These are phyloP conservation scores for Rhododendron simsii DNA, from an alignment of 148 eudicot species.

Conservation along the genomic window DNA sequence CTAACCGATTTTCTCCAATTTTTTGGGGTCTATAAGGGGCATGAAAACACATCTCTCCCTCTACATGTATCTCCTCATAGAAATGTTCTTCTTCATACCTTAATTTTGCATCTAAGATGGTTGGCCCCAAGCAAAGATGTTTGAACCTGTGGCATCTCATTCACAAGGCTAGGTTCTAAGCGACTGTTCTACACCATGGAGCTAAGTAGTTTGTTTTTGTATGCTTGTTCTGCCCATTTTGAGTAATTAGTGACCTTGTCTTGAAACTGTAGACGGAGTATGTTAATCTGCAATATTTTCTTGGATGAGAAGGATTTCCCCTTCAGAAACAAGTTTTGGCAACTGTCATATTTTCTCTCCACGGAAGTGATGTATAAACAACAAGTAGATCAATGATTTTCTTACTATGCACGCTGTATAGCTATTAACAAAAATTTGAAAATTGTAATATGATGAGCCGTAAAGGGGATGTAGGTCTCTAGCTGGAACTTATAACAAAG, in stretches of 20 bases:
- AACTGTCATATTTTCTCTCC: not conserved
- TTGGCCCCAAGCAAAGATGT: not conserved
- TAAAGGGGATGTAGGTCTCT: not conserved
- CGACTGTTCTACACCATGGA: not conserved
- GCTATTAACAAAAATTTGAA: not conserved
- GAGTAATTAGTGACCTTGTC: not conserved
- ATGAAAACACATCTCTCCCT: not conserved
- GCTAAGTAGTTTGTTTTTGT: not conserved
- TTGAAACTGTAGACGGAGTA: not conserved
- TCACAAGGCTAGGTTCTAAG: not conserved
- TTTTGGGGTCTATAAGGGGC: not conserved
- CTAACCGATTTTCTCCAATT: not conserved
- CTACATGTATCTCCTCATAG: not conserved
- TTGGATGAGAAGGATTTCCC: slow-evolving; percentile 5
- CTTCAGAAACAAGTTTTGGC: not conserved
- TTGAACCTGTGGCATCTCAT: not conserved
- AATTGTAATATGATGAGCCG: not conserved
- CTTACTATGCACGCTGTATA: not conserved
- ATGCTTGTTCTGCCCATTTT: not conserved
- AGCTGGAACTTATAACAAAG: not conserved
- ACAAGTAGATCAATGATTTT: not conserved
- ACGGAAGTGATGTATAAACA: not conserved
- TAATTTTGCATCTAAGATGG: not conserved
- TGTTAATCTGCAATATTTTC: not conserved
- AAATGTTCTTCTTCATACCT: not conserved